Evolutionary conservation across 2,329 filamentous ascomycete genomes (phyloP), one percentile per base, ranked within the genome.

Genomic region (Trichophyton schoenleinii): DNA sequence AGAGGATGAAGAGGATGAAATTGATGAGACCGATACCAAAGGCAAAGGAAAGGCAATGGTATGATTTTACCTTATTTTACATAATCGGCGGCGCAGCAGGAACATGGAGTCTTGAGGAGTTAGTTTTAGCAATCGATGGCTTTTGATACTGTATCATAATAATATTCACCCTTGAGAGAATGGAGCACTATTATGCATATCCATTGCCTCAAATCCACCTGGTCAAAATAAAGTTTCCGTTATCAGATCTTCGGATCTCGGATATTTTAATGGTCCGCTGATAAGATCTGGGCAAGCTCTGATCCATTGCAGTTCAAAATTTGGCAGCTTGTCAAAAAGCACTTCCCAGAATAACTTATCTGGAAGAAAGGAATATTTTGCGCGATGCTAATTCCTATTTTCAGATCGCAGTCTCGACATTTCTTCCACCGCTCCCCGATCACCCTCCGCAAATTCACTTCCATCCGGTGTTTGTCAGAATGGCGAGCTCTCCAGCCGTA

Each of bases 11-110:
- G 74, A 77, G 13, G 72, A 70, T 8, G 57, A 62, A 13, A 60
- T 53, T 34, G 52, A 18, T 15, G 46, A 52, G 13, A 22, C 11
- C 20, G 52, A 55, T 36, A 25, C 65, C 70, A 68, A 71, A 60
- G 67, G 66, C 28, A 75, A 76, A 64, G 72, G 71, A 41, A 75
- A 74, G 63, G 70, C 66, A 20, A 71, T 66, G 44, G 70, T 67
- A 46, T 49, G 34, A 36, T 15, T 6, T 53, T 18, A 48, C 44
- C 9, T 48, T 25, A 11, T 25, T 20, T 1, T 31, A n/a, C 5
- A 31, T 31, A 31, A 31, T 34, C 7, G 7, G 3, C 22, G 44
- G 44, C 44, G 44, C 44, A 48, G 11, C n/a, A n/a, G 41, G 41
- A 44, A 44, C n/a, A 42, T 8, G 18, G 44, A 48, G 20, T 48